Evolutionary conservation across 495 filamentous ascomycete genomes (phyloP), one percentile per base, ranked within the genome.

Genomic region (Talaromyces stipitatus): DNA sequence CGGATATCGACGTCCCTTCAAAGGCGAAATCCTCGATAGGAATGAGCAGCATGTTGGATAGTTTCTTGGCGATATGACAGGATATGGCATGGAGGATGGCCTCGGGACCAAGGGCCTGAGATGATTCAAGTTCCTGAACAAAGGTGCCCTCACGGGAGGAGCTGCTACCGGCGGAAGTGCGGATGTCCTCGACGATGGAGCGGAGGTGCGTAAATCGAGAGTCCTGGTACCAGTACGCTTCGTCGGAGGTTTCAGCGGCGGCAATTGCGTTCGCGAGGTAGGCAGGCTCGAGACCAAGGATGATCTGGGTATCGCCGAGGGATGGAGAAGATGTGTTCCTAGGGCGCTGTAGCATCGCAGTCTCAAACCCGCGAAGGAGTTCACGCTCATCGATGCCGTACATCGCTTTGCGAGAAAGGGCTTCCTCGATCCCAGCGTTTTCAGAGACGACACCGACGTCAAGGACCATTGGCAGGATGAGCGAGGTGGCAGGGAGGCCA

Each of bases 341-440:
- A 23, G 16, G 16, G 3, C 23, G 3, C 9, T 18, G 10, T 48
- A 57, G 54, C 20, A 30, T 48, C 22, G 56, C 46, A 29, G 71
- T 65, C 16, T 65, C 68, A 11, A 26, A 2, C 56, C 57, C 52
- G 74, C 73, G 46, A 77, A 68, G 2, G 54, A 74, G 38, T 3
- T 69, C 59, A 6, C 62, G 46, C 50, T 74, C 74, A 43, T 71
- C 67, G 56, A 77, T 69, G n/a, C 68, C 69, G 57, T 77, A 73
- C 60, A 76, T 68, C 1, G 50, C 66, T 20, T 63, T 62, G 8
- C 64, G 61, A 5, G 1, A 32, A 22, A 77, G 66, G 0, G 64
- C 41, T 1, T 57, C 56, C 54, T 75, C 72, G 2, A 75, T 47
- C 18, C 63, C 65, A 11, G 45, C 26, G 36, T 70, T 68, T 54